Evolutionary conservation across 192 early-diverging fungal species (phyloP).

Genomic region (Thoreauomyces humboldtii): DNA sequence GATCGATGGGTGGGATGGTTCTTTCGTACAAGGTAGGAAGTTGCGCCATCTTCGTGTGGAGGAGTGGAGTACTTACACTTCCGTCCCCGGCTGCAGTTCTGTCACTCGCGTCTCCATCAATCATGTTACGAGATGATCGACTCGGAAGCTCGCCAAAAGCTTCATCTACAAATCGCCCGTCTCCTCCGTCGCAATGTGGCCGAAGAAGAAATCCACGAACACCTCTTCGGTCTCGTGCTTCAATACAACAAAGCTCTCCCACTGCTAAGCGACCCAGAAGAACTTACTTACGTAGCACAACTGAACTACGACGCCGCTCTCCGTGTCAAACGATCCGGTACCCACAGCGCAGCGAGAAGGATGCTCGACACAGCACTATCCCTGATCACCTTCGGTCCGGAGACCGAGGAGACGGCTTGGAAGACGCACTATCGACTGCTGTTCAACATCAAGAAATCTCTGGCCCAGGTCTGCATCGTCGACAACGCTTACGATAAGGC

Average conservation of each 20-base stretch:
- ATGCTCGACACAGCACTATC: constrained; percentile 14
- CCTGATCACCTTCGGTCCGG: constrained; percentile 7
- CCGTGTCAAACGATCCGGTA: constrained; percentile 18
- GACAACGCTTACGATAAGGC: constrained; percentile 35
- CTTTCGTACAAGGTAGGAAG: constrained; percentile 15
- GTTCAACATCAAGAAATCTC: constrained; percentile 28
- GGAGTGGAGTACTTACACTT: no score
- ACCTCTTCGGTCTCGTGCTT: constrained; percentile 26
- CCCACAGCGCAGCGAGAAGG: constrained; percentile 18
- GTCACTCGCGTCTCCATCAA: constrained; percentile 24
- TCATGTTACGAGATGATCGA: constrained; percentile 22
- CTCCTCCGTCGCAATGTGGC: constrained; percentile 13
- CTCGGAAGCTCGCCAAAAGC: not conserved
- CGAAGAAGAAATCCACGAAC: constrained; percentile 21
- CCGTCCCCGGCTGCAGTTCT: no score
- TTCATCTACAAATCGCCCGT: constrained; percentile 40
- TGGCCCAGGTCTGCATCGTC: constrained; percentile 31
- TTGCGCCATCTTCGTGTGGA: no score
- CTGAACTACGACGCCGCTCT: constrained; percentile 34
- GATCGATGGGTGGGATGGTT: constrained; percentile 23
- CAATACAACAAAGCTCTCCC: constrained; percentile 39
- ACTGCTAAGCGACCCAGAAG: constrained; percentile 21
- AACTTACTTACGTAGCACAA: constrained; percentile 20
- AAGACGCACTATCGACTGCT: constrained; percentile 5
- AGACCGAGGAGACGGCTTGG: constrained; percentile 9